Base-by-base conservation (phyloP, 768 basidiomycete genomes). In the Jaapia argillacea region DNA sequence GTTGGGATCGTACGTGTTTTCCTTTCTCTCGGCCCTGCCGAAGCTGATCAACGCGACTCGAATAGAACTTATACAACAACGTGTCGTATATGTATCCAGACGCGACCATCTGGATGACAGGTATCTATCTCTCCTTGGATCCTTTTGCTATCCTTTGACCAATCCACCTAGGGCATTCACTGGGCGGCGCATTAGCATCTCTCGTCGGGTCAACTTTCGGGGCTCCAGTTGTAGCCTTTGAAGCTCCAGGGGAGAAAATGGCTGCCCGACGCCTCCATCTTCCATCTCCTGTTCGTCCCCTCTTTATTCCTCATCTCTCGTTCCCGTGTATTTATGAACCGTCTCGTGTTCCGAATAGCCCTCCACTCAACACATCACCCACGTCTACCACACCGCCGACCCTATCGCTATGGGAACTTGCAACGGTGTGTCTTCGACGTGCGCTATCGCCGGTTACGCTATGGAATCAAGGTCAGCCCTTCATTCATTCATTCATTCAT, bases 321-420 rank as follows among this genome's bases (percentile, higher is more conserved):
- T 58, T 2, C 61, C 61, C 3, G 61, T 63, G 12, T 33, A 62
- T 57, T 24, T 58, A 64, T n/a, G n/a, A 2, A 72, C 70, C 18
- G 2, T 14, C 47, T 40, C 4, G 24, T 31, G 23, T 20, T 14
- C 21, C 45, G 45, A 16, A 49, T 40, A 23, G 46, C 22, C 43
- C 60, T 2, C 61, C 61, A 3, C 28, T 10, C 28, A 33, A 33
- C 28, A 33, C 16, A 69, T 94, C 33, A 90, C 84, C 0, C 90
- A 97, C 54, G 70, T 97, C 5, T 94, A 86, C 54, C 85, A 97
- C 56, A 97, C 85, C 1, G 92, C 84, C 18, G 94, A 98, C 68
- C 93, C 93, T 0, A 87, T 97, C 25, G 76, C 93, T 2, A 85
- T 86, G 76, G 87, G 86, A 1, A 71, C 71, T 0, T 92, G 89